Percentiles rank a stretch among this genome's conserved stretches.
phyloP scores from a whole-genome alignment of 179 eudicot genomes.

The Nepenthes alata region DNA sequence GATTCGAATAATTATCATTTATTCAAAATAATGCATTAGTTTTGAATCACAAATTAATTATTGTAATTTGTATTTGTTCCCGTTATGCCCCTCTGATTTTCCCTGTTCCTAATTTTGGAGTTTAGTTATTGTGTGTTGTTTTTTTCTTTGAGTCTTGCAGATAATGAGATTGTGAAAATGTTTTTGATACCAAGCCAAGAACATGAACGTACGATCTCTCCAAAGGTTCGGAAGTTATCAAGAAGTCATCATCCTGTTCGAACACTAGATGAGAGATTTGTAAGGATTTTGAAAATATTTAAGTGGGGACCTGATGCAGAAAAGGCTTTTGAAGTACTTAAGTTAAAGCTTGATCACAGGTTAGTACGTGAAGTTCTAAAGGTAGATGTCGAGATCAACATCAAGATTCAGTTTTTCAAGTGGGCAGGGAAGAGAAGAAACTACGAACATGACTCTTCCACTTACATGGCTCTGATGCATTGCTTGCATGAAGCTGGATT shows the following conservation, averaged over 20 bases:
- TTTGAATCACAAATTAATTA: background rate
- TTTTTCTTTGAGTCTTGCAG: conserved; percentile 26
- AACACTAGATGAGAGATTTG: conserved; percentile 71
- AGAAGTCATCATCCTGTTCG: conserved; percentile 27
- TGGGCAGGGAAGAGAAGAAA: conserved; percentile 88
- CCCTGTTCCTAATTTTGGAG: background rate
- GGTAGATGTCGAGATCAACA: conserved; percentile 65
- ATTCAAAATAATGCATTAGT: background rate
- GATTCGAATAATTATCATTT: background rate
- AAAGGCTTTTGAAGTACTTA: conserved; percentile 89
- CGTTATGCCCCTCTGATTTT: background rate
- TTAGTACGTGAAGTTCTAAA: conserved; percentile 81
- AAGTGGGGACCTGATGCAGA: conserved; percentile 99
- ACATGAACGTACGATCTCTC: conserved; percentile 23
- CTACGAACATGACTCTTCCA: conserved; percentile 70
- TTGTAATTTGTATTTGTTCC: background rate
- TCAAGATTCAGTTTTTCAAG: conserved; percentile 77
- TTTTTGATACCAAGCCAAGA: conserved; percentile 40
- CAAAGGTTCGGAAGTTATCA: conserved; percentile 10
- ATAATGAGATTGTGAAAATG: conserved; percentile 75
- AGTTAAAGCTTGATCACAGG: conserved; percentile 68
- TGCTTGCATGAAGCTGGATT: conserved; percentile 63
- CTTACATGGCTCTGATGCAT: conserved; percentile 63
- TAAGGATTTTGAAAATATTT: conserved; percentile 77
- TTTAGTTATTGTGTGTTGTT: background rate